Evolutionary conservation across 106 monocot genomes (phyloP).

Genomic region (Acorus calamus): DNA sequence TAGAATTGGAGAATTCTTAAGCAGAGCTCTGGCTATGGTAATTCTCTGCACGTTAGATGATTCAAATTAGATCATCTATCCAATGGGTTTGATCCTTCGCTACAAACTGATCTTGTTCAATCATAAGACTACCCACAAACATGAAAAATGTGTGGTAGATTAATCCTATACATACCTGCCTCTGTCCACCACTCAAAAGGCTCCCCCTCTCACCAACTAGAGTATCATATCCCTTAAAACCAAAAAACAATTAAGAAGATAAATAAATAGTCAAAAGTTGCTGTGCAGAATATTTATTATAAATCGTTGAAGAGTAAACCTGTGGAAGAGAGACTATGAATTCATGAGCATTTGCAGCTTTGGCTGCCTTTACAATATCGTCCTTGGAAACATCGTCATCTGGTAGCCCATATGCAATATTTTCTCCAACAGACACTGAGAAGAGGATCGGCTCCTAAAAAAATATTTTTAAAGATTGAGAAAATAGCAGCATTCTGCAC

Average conservation of each 20-base stretch:
- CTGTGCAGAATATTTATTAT: background rate
- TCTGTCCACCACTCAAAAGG: conserved; percentile 91
- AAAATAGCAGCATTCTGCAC: background rate
- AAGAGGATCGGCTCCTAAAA: conserved; percentile 90
- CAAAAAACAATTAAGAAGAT: conserved; percentile 7
- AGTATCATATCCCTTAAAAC: conserved; percentile 83
- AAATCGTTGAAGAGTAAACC: conserved; percentile 21
- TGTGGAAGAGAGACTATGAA: conserved; percentile 94
- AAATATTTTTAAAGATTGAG: background rate
- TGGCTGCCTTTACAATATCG: conserved; percentile 91
- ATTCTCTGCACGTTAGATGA: conserved; percentile 55
- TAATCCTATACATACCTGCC: conserved; percentile 34
- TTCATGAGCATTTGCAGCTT: conserved; percentile 99
- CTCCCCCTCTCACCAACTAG: conserved; percentile 88
- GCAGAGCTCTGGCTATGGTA: conserved; percentile 89
- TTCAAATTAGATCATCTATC: background rate
- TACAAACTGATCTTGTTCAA: too few species aligned
- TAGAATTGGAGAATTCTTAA: conserved; percentile 89
- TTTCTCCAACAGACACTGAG: conserved; percentile 94
- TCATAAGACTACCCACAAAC: too few species aligned
- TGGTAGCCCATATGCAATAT: conserved; percentile 94
- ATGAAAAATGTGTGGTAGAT: too few species aligned
- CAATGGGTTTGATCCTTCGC: too few species aligned
- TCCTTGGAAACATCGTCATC: conserved; percentile 87
- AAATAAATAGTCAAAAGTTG: background rate